phyloP scores from a whole-genome alignment of 345 rosid species.

The Gossypium ekmanianum region DNA sequence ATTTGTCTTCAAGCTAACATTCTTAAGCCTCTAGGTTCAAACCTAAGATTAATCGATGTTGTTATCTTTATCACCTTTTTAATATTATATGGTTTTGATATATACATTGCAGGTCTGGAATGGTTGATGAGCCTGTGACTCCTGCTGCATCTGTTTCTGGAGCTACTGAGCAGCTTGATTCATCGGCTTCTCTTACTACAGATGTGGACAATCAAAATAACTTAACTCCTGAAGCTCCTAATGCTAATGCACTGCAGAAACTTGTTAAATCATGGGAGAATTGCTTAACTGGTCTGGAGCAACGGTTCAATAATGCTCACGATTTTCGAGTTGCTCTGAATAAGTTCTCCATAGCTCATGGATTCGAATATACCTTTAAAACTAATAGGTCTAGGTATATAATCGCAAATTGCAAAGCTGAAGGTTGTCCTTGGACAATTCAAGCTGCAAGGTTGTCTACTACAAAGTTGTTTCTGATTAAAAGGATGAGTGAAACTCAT shows the following conservation, averaged over 20 bases:
- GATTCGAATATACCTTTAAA: slow-evolving; percentile 45
- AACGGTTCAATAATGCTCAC: slow-evolving; percentile 45
- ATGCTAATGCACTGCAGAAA: slow-evolving; percentile 19
- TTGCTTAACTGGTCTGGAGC: slow-evolving; percentile 50
- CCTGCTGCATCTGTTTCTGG: slow-evolving; percentile 2
- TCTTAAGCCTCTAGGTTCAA: background rate
- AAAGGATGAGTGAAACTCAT: slow-evolving; percentile 42
- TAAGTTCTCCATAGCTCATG: slow-evolving; percentile 51
- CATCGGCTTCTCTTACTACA: slow-evolving; percentile 12
- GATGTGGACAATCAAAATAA: slow-evolving; percentile 15
- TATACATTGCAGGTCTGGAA: slow-evolving; percentile 6
- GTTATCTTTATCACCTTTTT: background rate
- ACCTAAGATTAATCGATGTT: background rate
- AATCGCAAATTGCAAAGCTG: slow-evolving; percentile 43
- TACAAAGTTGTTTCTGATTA: slow-evolving; percentile 38
- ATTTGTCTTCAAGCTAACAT: slow-evolving; percentile 4
- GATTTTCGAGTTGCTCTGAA: slow-evolving; percentile 53
- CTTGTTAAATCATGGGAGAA: slow-evolving; percentile 42
- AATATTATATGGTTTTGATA: background rate
- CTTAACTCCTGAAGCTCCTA: slow-evolving; percentile 8
- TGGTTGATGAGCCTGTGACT: slow-evolving; percentile 4
- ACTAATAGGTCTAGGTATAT: slow-evolving; percentile 49
- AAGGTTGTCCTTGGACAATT: slow-evolving; percentile 55
- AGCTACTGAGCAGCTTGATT: slow-evolving; percentile 5
- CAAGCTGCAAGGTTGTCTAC: slow-evolving; percentile 48